Conservation (phyloP, 306 rosid species). For the Prunus campanulata region DNA sequence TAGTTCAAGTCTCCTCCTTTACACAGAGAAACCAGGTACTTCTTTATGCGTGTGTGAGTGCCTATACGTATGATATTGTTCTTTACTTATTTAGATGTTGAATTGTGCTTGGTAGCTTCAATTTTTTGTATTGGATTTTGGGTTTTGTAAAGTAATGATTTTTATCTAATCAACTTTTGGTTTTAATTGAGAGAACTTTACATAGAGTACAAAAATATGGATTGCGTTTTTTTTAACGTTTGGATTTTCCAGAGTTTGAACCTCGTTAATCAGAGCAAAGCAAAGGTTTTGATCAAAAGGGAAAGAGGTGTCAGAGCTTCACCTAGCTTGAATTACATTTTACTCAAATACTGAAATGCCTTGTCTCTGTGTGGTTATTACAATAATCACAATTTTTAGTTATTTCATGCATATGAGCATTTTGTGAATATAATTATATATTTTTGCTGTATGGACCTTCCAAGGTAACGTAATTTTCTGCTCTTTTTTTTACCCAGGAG, state of each 20-base stretch:
- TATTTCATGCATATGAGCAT: neutral
- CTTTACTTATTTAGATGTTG: neutral
- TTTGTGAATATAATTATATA: neutral
- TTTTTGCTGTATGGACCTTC: neutral
- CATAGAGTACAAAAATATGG: neutral
- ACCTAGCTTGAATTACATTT: neutral
- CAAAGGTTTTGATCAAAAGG: neutral
- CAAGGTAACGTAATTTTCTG: slow-evolving; percentile 30
- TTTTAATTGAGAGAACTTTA: neutral
- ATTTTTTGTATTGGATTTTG: slow-evolving; percentile 2
- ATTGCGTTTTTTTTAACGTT: neutral
- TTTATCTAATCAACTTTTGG: neutral
- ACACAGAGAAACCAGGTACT: slow-evolving; percentile 22
- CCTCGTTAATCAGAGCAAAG: neutral
- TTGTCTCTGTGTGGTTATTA: neutral
- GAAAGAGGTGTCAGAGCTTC: neutral
- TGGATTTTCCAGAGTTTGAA: neutral
- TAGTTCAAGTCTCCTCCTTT: slow-evolving; percentile 31
- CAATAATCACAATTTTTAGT: neutral
- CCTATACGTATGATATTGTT: neutral
- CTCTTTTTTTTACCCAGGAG: slow-evolving; percentile 42
- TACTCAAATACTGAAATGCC: neutral
- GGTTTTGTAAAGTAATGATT: slow-evolving; percentile 12
- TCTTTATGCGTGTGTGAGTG: neutral
- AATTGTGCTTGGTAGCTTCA: slow-evolving; percentile 14